phyloP scores from a whole-genome alignment of 257 asterid species.

The Salvia rosmarinus region DNA sequence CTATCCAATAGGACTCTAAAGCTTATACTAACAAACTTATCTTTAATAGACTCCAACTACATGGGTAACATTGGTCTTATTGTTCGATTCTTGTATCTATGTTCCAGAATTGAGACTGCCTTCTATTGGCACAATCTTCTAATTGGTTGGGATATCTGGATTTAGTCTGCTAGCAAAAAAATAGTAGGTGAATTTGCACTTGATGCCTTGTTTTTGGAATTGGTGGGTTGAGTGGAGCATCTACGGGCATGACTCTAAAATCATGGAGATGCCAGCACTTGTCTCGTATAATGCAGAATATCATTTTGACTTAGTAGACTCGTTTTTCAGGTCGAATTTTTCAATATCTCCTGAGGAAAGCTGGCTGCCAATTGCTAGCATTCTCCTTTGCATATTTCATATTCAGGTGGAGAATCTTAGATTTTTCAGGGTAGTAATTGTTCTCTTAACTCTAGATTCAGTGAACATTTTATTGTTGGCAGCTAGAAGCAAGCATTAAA shows the following conservation, averaged over 20 bases:
- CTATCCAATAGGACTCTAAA: constrained; percentile 5
- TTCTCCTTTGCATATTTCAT: constrained; percentile 82
- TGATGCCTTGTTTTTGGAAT: neutral
- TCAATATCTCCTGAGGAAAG: constrained; percentile 95
- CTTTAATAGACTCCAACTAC: neutral
- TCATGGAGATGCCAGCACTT: constrained; percentile 5
- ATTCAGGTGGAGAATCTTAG: constrained; percentile 61
- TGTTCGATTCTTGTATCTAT: neutral
- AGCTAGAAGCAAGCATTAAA: constrained; percentile 77
- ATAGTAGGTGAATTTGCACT: neutral
- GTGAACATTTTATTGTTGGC: constrained; percentile 37
- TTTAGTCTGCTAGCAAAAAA: neutral
- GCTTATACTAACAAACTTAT: neutral
- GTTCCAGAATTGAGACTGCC: constrained; percentile 2
- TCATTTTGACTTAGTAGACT: constrained; percentile 15
- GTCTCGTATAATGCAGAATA: constrained; percentile 1
- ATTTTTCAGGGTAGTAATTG: neutral
- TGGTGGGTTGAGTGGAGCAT: neutral
- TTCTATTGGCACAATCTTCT: neutral
- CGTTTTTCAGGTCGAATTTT: constrained; percentile 62
- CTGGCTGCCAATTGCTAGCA: constrained; percentile 97
- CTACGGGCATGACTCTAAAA: neutral
- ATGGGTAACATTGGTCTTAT: neutral
- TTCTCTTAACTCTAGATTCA: constrained; percentile 33
- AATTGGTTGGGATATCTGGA: neutral